A percentile compares a stretch with the other conserved stretches of the same genome.
Evolutionary conservation across 1,139 yeast species (phyloP).

Genomic region (Sugiyamaella xylanicola): DNA sequence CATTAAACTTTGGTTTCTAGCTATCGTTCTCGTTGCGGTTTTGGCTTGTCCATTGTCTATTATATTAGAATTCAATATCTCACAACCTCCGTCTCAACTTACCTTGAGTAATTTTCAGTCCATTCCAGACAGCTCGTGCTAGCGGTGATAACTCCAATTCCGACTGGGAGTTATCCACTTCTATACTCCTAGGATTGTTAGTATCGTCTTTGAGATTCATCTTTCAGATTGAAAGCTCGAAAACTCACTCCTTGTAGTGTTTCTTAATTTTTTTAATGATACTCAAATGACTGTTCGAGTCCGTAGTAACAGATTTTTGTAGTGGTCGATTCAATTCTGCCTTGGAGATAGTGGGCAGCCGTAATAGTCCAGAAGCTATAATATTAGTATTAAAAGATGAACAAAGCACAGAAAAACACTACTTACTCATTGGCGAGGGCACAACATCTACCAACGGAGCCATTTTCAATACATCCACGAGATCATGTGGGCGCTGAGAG

Average conservation of each 20-base stretch:
- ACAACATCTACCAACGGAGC: background rate
- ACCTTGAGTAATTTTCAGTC: background rate
- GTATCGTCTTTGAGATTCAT: too few relatives aligned
- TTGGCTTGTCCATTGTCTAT: background rate
- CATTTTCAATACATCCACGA: background rate
- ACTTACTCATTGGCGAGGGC: background rate
- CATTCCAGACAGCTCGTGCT: slow-evolving; percentile 6
- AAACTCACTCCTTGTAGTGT: background rate
- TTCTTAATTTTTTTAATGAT: slow-evolving; percentile 2
- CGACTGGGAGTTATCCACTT: too few relatives aligned
- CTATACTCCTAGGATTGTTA: too few relatives aligned
- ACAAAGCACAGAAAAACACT: background rate
- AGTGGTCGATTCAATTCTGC: background rate
- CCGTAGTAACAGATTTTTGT: background rate
- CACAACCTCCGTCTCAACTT: background rate
- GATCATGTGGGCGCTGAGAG: background rate
- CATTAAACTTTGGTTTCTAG: background rate
- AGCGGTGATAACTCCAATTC: slow-evolving; percentile 5
- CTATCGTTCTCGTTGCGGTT: background rate
- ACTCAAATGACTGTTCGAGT: background rate
- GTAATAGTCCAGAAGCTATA: background rate
- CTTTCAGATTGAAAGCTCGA: too few relatives aligned
- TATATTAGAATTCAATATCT: background rate
- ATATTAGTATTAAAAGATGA: too few relatives aligned
- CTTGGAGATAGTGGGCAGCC: slow-evolving; percentile 2